Evolutionary conservation across 495 filamentous ascomycete genomes (phyloP), one percentile per base, ranked within the genome.

Genomic region (Tetracladium setigerum): DNA sequence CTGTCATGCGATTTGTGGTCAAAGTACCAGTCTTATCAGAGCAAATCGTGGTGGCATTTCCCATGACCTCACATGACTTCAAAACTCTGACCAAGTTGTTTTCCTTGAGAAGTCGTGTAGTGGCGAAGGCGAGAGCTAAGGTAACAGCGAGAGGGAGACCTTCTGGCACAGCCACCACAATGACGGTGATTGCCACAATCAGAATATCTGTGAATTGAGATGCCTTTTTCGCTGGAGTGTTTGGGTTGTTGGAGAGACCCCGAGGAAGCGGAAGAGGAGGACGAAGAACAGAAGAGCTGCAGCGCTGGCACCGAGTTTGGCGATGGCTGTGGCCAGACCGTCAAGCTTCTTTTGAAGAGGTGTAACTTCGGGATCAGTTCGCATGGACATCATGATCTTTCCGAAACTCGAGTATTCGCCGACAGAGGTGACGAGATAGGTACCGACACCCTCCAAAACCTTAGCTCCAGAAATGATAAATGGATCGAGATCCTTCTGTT

Each of bases 21-120:
- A 96, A 69, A 1, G 90, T 96, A 41, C 90, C 90, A 0, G 90
- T 96, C 63, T 96, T 96, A 68, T 96, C 90, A 2, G 88, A 94
- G 64, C 90, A 96, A 38, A 96, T 85, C 2, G 84, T 89, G 0
- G 89, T 95, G 5, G 88, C 89, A 63, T 95, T 95, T 15, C 90
- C 90, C 89, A 96, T 96, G 11, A 89, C 90, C 62, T 96, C 90
- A 62, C 89, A 95, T 18, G 90, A 86, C 54, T 86, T 81, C 31
- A 96, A 71, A 33, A 87, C 73, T 19, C 90, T 84, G 40, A 96
- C 89, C 40, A 96, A 64, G 53, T 95, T 95, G 64, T 94, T 88
- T 55, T 95, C 90, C 63, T 85, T 90, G 33, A 95, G 70, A 89
- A 96, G 95, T 14, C 86, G 74, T 17, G 80, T 95, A 1, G 89